Percentiles rank a stretch among this genome's conserved stretches.
Evolutionary conservation across 2,329 filamentous ascomycete species (phyloP).

Genomic region (Phaeomoniella chlamydospora): DNA sequence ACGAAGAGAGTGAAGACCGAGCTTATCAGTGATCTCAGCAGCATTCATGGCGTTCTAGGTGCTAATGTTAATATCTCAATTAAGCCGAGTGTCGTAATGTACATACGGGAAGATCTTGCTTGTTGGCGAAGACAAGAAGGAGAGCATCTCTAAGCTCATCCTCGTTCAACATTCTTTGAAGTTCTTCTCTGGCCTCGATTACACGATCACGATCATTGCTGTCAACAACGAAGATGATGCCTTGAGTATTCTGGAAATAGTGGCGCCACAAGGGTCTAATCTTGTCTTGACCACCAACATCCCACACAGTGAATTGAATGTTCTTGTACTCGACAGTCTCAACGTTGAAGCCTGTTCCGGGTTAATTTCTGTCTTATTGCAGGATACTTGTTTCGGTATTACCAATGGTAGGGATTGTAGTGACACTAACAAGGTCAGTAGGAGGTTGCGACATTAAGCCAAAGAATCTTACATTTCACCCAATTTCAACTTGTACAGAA

Average conservation of each 20-base stretch:
- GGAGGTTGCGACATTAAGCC: conserved; percentile 19
- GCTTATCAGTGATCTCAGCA: conserved; percentile 99
- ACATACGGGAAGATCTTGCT: conserved; percentile 96
- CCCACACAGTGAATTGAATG: conserved; percentile 99
- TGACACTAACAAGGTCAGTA: no score
- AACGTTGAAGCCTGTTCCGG: conserved; percentile 77
- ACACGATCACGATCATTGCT: conserved; percentile 98
- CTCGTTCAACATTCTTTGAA: conserved; percentile 97
- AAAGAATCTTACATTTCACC: conserved; percentile 31
- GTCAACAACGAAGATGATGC: conserved; percentile 99
- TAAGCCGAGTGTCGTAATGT: conserved; percentile 2
- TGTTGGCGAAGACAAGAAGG: conserved; percentile 97
- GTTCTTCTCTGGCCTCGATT: conserved; percentile 88
- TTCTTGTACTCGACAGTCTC: conserved; percentile 99
- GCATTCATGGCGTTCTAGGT: conserved; percentile 96
- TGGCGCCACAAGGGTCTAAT: conserved; percentile 98
- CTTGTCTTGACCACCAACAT: conserved; percentile 99
- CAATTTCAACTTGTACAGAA: conserved; percentile 99
- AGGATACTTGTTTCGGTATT: conserved; percentile 18
- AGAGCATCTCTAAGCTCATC: conserved; percentile 96
- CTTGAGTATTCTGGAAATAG: conserved; percentile 99
- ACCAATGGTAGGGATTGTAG: conserved; percentile 97
- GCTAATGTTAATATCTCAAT: conserved; percentile 6
- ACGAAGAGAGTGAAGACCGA: conserved; percentile 96
- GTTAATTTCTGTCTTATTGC: not conserved